Conservation (phyloP, 306 rosid species). For the Dalbergia oliveri region DNA sequence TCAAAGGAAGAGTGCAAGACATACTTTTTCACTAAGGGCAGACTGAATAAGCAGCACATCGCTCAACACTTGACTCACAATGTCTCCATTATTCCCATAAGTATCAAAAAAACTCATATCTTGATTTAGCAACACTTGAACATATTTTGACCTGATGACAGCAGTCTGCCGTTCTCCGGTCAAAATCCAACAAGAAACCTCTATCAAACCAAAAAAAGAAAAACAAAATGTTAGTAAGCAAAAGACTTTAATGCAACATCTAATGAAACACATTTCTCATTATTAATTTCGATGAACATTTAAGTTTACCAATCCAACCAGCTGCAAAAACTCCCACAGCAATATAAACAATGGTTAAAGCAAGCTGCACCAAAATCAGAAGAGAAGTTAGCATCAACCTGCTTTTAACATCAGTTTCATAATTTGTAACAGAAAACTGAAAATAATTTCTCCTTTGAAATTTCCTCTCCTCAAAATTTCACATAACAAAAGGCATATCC, state of each 20-base stretch:
- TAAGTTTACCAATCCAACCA: conserved; percentile 93
- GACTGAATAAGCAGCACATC: conserved; percentile 98
- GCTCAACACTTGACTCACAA: conserved; percentile 98
- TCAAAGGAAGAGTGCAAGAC: conserved; percentile 34
- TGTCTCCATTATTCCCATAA: conserved; percentile 96
- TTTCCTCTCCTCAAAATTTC: conserved; percentile 31
- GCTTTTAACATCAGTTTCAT: conserved; percentile 33
- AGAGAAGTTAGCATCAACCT: conserved; percentile 41
- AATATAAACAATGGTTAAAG: conserved; percentile 80
- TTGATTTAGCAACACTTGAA: conserved; percentile 91
- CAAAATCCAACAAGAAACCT: conserved; percentile 99
- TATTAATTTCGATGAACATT: conserved; percentile 41
- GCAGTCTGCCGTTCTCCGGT: conserved; percentile 99
- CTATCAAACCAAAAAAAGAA: conserved; percentile 56
- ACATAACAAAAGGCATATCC: conserved; percentile 26
- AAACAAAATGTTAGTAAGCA: conserved; percentile 45
- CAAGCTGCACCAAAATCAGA: conserved; percentile 77
- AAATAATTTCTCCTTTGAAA: conserved; percentile 28
- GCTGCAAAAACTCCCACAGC: conserved; percentile 90
- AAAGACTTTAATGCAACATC: conserved; percentile 26
- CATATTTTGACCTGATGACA: conserved; percentile 93
- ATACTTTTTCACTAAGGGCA: conserved; percentile 96
- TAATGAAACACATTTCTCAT: conserved; percentile 30
- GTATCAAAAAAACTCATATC: conserved; percentile 99
- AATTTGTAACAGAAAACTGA: conserved; percentile 17